Conservation (phyloP, 768 basidiomycete genomes). For the Termitomyces sp. region DNA sequence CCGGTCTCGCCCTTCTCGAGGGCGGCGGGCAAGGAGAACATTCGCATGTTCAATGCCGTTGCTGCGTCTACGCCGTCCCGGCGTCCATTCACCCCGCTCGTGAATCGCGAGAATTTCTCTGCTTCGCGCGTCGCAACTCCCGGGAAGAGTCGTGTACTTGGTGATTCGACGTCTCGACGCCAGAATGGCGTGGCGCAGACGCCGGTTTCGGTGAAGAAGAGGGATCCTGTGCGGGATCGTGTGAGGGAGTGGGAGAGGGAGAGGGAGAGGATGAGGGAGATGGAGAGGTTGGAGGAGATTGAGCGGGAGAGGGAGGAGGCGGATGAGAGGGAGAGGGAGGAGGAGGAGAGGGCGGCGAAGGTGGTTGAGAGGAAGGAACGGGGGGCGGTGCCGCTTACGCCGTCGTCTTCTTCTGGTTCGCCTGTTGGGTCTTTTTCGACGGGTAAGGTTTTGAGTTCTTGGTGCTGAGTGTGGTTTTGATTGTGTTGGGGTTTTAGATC, state of each 20-base stretch:
- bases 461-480: background rate
- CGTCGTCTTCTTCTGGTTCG: slow-evolving; percentile 3
- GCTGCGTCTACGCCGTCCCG: slow-evolving; percentile 20
- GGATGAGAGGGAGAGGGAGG: slow-evolving; percentile 11
- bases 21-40: slow-evolving; percentile 36
- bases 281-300: slow-evolving; percentile 1
- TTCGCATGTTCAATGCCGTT: slow-evolving; percentile 21
- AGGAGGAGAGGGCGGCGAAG: slow-evolving; percentile 3
- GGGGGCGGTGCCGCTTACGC: slow-evolving; percentile 15
- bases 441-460: background rate
- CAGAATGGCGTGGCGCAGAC: slow-evolving; percentile 9
- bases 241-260: slow-evolving; percentile 62
- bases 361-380: slow-evolving; percentile 23
- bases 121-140: slow-evolving; percentile 1
- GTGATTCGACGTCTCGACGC: slow-evolving; percentile 32
- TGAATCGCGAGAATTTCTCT: slow-evolving; percentile 20
- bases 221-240: slow-evolving; percentile 50
- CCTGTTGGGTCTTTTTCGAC: slow-evolving; percentile 9
- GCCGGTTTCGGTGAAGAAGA: slow-evolving; percentile 21
- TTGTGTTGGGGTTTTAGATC: background rate
- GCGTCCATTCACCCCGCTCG: slow-evolving; percentile 25
- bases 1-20: slow-evolving; percentile 29
- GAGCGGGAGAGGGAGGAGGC: slow-evolving; percentile 24
- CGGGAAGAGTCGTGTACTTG: slow-evolving; percentile 28
- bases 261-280: slow-evolving; percentile 15